These are phyloP conservation scores for Trypanosoma avium DNA, from an alignment of 208 protist species.

Conservation along the genomic window DNA sequence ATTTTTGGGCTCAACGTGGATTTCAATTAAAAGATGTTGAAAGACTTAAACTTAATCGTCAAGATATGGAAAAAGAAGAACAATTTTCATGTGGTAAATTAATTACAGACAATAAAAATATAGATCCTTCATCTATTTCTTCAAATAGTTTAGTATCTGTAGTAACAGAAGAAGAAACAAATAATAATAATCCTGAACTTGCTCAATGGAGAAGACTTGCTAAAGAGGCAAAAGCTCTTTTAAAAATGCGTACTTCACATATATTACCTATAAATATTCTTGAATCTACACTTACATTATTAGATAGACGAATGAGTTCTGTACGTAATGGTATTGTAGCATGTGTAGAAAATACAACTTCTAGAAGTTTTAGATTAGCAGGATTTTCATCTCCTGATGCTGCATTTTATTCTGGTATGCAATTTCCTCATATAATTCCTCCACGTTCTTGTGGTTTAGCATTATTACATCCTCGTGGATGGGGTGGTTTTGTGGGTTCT, in stretches of 20 bases:
- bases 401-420: conserved; percentile 38
- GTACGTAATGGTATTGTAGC: conserved; percentile 44
- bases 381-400: conserved; percentile 44
- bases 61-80: conserved; percentile 52
- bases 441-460: conserved; percentile 50
- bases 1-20: conserved; percentile 75
- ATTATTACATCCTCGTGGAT: conserved; percentile 55
- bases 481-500: conserved; percentile 63
- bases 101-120: not conserved
- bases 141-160: not conserved
- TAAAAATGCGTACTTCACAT: conserved; percentile 50
- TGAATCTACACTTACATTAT: conserved; percentile 47
- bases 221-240: conserved; percentile 55
- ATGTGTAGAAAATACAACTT: conserved; percentile 64
- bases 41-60: conserved; percentile 34
- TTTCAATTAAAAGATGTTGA: conserved; percentile 51
- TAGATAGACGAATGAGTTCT: conserved; percentile 37
- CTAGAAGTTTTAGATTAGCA: conserved; percentile 41
- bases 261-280: conserved; percentile 46
- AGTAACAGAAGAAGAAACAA: not conserved
- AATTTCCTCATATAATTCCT: conserved; percentile 54
- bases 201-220: conserved; percentile 53
- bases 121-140: not conserved
- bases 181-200: conserved; percentile 30
- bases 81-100: not conserved